Conservation (phyloP, 2,329 filamentous ascomycete genomes). For the Fonsecaea monophora region DNA sequence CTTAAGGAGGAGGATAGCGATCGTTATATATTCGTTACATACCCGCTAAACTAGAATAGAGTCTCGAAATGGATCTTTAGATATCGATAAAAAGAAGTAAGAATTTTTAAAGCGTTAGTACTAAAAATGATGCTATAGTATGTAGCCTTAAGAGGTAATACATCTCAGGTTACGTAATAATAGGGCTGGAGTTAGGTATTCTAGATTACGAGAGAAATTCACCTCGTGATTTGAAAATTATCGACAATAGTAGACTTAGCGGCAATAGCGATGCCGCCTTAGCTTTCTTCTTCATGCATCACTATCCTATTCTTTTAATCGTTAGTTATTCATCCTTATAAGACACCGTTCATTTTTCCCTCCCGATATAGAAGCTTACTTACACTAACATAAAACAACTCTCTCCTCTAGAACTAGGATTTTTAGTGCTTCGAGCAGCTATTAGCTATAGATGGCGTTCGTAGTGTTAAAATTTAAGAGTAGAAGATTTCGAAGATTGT, state of each 20-base stretch:
- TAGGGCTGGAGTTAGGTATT: background rate
- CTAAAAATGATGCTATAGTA: background rate
- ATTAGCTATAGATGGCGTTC: background rate
- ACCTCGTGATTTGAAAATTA: background rate
- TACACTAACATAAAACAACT: background rate
- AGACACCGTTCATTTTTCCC: background rate
- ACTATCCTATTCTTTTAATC: background rate
- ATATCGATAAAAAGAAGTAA: background rate
- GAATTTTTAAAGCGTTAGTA: background rate
- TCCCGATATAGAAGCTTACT: background rate
- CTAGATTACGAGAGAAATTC: background rate
- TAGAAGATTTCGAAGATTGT: constrained; percentile 11
- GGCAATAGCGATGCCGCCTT: background rate
- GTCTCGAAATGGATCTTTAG: background rate
- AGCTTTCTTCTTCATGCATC: background rate
- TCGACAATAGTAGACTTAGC: background rate
- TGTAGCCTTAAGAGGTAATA: background rate
- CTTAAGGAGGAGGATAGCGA: background rate
- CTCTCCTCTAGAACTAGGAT: background rate
- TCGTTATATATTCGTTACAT: background rate
- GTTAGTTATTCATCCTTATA: background rate
- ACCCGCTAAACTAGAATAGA: background rate
- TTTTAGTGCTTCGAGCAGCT: background rate
- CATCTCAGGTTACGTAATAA: background rate
- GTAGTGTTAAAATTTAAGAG: constrained; percentile 2